Conservation (phyloP, 1,284 basidiomycete genomes). For the Omphalotus olearius region DNA sequence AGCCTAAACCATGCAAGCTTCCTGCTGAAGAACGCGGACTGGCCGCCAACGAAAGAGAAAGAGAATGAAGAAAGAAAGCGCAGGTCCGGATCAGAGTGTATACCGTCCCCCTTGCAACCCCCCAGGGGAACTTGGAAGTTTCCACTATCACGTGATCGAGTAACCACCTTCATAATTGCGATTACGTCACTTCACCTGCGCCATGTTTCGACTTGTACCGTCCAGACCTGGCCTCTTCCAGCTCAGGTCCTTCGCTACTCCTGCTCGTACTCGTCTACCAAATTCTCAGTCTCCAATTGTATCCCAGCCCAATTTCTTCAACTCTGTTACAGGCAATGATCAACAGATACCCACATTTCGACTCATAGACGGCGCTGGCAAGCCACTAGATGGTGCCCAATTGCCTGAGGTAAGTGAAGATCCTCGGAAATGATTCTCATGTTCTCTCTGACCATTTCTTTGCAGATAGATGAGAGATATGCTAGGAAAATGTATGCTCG, state of each 20-base stretch:
- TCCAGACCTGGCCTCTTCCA: background rate
- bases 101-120: no score
- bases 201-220: constrained; percentile 21
- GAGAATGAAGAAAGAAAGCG: constrained; percentile 15
- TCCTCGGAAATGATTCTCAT: background rate
- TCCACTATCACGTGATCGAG: background rate
- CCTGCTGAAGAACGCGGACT: constrained; percentile 23
- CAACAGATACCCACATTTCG: constrained; percentile 78
- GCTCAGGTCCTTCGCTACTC: constrained; percentile 16
- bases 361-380: constrained; percentile 74
- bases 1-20: constrained; percentile 21
- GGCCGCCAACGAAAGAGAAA: constrained; percentile 21
- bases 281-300: constrained; percentile 64
- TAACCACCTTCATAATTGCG: background rate
- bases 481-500: constrained; percentile 60
- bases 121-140: no score
- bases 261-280: constrained; percentile 39
- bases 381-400: constrained; percentile 66
- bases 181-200: background rate
- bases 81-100: background rate
- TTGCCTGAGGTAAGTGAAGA: constrained; percentile 58
- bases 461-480: constrained; percentile 66
- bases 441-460: background rate
- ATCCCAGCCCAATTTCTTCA: constrained; percentile 70
- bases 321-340: constrained; percentile 58